Conservation (phyloP, 2,329 filamentous ascomycete genomes). For the Diaporthe sp. region DNA sequence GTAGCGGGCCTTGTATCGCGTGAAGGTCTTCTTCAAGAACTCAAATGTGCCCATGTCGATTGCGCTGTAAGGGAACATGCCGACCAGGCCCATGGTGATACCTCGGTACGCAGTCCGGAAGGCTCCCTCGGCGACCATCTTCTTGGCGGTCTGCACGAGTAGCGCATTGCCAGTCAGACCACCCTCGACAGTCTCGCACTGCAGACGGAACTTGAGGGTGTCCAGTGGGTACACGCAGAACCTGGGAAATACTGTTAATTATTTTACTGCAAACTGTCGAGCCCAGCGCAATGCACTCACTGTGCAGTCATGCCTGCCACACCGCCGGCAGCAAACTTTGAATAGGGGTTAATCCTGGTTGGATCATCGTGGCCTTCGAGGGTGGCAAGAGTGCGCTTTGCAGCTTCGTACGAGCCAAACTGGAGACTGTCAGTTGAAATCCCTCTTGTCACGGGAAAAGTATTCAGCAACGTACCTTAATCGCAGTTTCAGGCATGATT, state of each 20-base stretch:
- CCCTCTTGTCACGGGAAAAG: background rate
- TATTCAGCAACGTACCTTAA: constrained; percentile 69
- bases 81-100: constrained; percentile 91
- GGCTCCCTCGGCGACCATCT: constrained; percentile 86
- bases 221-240: constrained; percentile 96
- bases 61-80: constrained; percentile 98
- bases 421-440: constrained; percentile 42
- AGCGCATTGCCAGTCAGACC: constrained; percentile 87
- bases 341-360: constrained; percentile 82
- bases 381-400: constrained; percentile 87
- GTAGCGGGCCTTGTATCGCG: constrained; percentile 76
- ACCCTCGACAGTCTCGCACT: constrained; percentile 92
- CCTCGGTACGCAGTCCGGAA: constrained; percentile 88
- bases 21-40: constrained; percentile 83
- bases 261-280: background rate
- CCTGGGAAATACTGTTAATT: constrained; percentile 55
- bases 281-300: constrained; percentile 59
- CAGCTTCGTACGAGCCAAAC: constrained; percentile 96
- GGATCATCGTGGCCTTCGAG: constrained; percentile 91
- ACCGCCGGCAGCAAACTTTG: constrained; percentile 92
- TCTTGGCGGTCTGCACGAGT: constrained; percentile 84
- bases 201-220: constrained; percentile 84
- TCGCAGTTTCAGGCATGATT: constrained; percentile 98
- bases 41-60: constrained; percentile 98
- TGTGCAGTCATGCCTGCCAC: constrained; percentile 95